Percentiles rank a stretch among this genome's conserved stretches.
Conservation (phyloP, 306 rosid species). For the Mucuna pruriens region DNA sequence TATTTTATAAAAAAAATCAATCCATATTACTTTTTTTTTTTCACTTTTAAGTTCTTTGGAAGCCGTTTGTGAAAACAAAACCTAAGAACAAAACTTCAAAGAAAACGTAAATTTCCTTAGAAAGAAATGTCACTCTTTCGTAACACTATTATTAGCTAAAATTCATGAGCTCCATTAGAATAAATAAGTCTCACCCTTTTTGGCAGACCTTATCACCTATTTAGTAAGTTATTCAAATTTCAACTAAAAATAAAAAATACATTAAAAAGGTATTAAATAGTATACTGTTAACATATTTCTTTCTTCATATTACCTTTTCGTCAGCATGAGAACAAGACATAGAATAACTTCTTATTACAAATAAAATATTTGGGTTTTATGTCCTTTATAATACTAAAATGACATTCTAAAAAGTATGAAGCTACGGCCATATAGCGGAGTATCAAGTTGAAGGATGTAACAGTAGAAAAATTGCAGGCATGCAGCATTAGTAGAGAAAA, state of each 20-base stretch:
- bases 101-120: background rate
- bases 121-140: no score
- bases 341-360: constrained; percentile 34
- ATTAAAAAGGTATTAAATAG: background rate
- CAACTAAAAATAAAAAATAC: background rate
- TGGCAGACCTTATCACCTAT: background rate
- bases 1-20: no score
- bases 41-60: background rate
- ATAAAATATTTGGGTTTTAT: background rate
- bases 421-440: constrained; percentile 15
- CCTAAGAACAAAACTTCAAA: no score
- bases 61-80: no score
- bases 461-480: background rate
- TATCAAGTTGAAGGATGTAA: constrained; percentile 27
- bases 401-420: constrained; percentile 10
- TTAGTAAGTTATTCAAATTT: background rate
- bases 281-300: background rate
- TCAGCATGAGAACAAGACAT: background rate
- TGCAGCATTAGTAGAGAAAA: constrained; percentile 36
- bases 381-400: background rate
- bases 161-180: background rate
- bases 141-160: no score
- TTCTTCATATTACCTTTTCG: background rate
- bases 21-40: no score
- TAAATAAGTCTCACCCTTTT: background rate